phyloP scores from a whole-genome alignment of 805 yeast genomes.

The Yarrowia bubula region DNA sequence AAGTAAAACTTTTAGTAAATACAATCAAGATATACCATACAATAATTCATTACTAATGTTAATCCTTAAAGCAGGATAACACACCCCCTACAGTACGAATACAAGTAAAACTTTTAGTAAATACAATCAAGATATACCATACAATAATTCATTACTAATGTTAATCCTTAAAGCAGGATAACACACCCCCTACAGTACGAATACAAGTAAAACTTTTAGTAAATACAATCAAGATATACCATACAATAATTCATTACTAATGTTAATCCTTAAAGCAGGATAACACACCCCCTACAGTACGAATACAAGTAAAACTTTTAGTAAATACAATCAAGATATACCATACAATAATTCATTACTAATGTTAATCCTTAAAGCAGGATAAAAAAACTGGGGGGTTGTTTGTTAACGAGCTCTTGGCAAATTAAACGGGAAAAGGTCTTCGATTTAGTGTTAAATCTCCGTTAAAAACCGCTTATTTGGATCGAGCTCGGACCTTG shows the following conservation, averaged over 20 bases:
- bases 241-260: constrained; percentile 25
- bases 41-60: no score
- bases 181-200: no score
- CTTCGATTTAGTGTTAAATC: constrained; percentile 16
- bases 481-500: constrained; percentile 97
- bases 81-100: no score
- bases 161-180: no score
- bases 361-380: constrained; percentile 17
- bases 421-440: constrained; percentile 17
- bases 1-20: no score
- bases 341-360: constrained; percentile 26
- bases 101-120: no score
- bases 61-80: no score
- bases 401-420: constrained; percentile 22
- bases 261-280: constrained; percentile 17
- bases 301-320: no score
- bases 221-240: background rate
- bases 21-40: no score
- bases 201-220: no score
- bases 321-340: background rate
- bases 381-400: constrained; percentile 17
- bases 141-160: no score
- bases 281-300: background rate
- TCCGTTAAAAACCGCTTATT: constrained; percentile 27
- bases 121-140: no score